These are phyloP conservation scores for Cystobasidium onofrii DNA, from an alignment of 768 basidiomycete genomes.

Conservation along the genomic window DNA sequence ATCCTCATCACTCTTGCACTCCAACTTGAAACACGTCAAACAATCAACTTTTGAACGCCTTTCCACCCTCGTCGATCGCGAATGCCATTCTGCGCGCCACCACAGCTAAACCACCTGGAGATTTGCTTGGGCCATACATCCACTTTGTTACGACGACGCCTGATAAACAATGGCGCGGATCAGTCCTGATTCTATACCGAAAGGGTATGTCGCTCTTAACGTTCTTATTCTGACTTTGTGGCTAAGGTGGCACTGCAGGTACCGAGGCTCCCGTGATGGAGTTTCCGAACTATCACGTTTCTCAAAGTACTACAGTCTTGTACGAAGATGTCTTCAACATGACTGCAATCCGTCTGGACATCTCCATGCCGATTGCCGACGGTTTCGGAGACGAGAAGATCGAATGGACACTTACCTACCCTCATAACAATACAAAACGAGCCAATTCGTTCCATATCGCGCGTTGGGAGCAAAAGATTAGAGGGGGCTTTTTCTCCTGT, in stretches of 20 bases:
- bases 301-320: not conserved
- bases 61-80: not conserved
- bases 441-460: constrained; percentile 28
- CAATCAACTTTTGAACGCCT: not conserved
- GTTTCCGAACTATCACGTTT: constrained; percentile 15
- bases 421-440: not conserved
- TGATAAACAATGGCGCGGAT: constrained; percentile 15
- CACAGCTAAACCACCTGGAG: constrained; percentile 22
- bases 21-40: not conserved
- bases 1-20: not conserved
- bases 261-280: constrained; percentile 3
- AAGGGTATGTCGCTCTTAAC: not conserved
- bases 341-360: constrained; percentile 29
- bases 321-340: constrained; percentile 33
- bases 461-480: constrained; percentile 30
- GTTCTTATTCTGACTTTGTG: not conserved
- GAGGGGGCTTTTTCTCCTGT: constrained; percentile 31
- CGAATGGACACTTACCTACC: constrained; percentile 24
- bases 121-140: constrained; percentile 26
- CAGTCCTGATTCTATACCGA: constrained; percentile 27
- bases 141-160: constrained; percentile 25
- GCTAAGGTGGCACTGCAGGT: not conserved
- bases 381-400: constrained; percentile 30
- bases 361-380: constrained; percentile 27
- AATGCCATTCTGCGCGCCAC: not conserved